These are phyloP conservation scores for Monosporascus sp. DNA, from an alignment of 2,329 filamentous ascomycete species.

Conservation along the genomic window DNA sequence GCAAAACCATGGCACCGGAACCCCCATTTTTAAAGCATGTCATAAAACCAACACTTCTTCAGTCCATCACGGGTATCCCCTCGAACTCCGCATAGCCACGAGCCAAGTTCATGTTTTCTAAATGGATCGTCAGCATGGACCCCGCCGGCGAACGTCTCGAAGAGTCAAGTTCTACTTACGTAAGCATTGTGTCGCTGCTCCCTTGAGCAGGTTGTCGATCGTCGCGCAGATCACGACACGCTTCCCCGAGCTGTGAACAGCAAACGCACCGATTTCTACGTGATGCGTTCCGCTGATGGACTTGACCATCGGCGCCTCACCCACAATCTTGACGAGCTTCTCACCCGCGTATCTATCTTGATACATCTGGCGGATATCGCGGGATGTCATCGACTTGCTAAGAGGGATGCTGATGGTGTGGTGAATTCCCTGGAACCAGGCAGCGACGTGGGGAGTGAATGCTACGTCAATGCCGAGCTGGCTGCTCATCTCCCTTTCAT, in stretches of 20 bases:
- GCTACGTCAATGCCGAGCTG: conserved; percentile 72
- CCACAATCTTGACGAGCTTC: conserved; percentile 87
- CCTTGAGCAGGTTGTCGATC: conserved; percentile 92
- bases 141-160: background rate
- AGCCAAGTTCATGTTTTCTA: background rate
- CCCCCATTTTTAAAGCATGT: background rate
- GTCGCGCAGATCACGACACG: conserved; percentile 90
- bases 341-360: conserved; percentile 95
- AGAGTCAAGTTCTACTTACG: conserved; percentile 55
- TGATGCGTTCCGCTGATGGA: conserved; percentile 79
- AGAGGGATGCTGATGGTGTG: conserved; percentile 89
- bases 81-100: background rate
- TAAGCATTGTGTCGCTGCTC: conserved; percentile 86
- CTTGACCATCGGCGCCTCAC: conserved; percentile 82
- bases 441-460: conserved; percentile 92
- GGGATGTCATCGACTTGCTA: conserved; percentile 77
- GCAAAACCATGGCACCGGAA: background rate
- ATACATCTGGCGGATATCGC: conserved; percentile 90
- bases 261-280: conserved; percentile 91
- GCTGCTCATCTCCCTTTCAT: conserved; percentile 81
- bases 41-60: background rate
- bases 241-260: conserved; percentile 84
- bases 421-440: conserved; percentile 94
- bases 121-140: background rate
- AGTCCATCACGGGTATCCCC: background rate